Conservation (phyloP, 441 rosid genomes). For the Syzygium malaccense region DNA sequence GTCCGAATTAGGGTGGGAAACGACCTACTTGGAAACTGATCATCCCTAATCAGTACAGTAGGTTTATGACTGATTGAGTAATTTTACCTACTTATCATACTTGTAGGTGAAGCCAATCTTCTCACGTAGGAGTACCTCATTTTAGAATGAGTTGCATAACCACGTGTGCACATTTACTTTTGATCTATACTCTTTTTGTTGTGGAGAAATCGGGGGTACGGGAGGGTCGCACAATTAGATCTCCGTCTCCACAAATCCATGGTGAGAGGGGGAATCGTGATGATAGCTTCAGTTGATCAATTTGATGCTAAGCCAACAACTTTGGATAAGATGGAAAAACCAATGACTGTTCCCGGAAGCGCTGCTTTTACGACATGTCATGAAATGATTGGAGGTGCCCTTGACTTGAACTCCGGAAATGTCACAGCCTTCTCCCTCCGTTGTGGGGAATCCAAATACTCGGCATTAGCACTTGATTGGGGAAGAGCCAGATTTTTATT, state of each 20-base stretch:
- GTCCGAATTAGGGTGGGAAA: no score
- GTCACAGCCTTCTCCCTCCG: not conserved
- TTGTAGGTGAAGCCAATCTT: no score
- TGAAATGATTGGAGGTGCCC: not conserved
- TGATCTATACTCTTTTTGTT: not conserved
- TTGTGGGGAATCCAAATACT: not conserved
- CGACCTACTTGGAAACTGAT: no score
- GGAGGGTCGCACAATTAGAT: not conserved
- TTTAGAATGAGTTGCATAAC: not conserved
- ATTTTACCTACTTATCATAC: no score
- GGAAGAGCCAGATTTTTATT: not conserved
- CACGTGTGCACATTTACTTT: not conserved
- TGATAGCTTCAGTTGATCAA: not conserved
- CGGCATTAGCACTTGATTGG: not conserved
- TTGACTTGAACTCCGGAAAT: not conserved
- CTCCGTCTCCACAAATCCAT: not conserved
- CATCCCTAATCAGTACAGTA: no score
- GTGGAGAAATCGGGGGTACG: not conserved
- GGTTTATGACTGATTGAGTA: no score
- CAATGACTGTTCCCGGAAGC: not conserved
- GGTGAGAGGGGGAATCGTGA: not conserved
- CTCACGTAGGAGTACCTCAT: no score
- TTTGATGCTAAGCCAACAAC: not conserved
- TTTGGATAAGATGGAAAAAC: not conserved
- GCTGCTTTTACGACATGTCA: not conserved